Base-by-base conservation (phyloP, 2,329 filamentous ascomycete species). In the Aspergillus novoparasiticus region DNA sequence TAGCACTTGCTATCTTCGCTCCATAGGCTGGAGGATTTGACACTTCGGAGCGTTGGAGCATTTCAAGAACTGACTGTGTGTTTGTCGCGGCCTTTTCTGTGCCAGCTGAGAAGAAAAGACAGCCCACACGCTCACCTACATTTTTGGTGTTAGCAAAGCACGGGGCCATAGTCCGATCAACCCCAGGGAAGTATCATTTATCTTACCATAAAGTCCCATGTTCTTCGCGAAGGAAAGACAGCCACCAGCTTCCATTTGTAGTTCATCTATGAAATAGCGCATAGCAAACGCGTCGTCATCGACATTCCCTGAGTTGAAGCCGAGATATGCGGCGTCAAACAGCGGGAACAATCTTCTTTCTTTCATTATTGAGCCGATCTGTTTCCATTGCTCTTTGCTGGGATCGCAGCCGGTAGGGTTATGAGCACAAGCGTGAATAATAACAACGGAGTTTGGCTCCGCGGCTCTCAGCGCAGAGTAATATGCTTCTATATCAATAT, bases 381-480 rank as follows among this genome's bases (percentile, higher is more conserved):
- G 86, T 76, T 89, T 91, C 94, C 94, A 98, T 81, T 98, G 94
- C 53, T 94, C 91, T 68, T 89, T 84, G 23, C 91, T 96, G 2
- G 93, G 93, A 79, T 98, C 94, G 64, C 97, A 93, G 58, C 95
- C 94, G 0, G 94, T 98, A 28, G 95, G 95, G 82, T 98, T 98
- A 83, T 98, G 95, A 32, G 95, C 94, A 77, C 95, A 98, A 65
- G 93, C 91, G 79, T 97, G 94, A 36, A 97, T 86, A 56, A 97
- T 86, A 74, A 97, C 89, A 76, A 98, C 88, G 76, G 91, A 93
- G 69, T 87, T 87, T 56, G 91, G 87, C 1, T 90, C 88, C 9
- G 93, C 93, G 2, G 30, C n/a, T 14, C 61, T 61, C 6, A 69
- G 36, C 6, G 61, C 59, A 0, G 65, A 46, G 21, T 60, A 60